Percentiles rank a stretch among this genome's conserved stretches.
phyloP scores from a whole-genome alignment of 2,329 filamentous ascomycete species.

The Xylariomycetidae sp. region DNA sequence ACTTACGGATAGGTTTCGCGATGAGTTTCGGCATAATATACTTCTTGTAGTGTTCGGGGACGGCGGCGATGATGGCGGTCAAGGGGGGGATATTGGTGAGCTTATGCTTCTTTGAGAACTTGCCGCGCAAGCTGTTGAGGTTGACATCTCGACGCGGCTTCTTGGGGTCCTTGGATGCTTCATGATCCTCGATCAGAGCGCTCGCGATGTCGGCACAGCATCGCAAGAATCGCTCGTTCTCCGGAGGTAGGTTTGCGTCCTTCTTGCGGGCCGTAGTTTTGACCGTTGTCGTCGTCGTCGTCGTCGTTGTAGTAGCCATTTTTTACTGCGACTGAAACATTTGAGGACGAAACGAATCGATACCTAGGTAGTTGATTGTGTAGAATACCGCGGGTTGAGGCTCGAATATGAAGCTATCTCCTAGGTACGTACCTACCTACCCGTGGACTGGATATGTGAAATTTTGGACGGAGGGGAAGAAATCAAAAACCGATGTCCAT shows the following conservation, averaged over 20 bases:
- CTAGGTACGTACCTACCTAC: too few species aligned
- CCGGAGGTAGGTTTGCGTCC: conserved; percentile 71
- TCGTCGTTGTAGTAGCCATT: conserved; percentile 17
- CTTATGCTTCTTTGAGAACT: conserved; percentile 88
- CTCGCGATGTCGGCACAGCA: conserved; percentile 96
- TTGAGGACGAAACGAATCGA: too few species aligned
- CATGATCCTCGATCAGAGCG: conserved; percentile 89
- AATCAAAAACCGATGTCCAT: too few species aligned
- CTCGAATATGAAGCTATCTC: too few species aligned
- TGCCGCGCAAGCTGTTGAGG: conserved; percentile 80
- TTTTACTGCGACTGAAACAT: too few species aligned
- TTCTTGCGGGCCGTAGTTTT: conserved; percentile 66
- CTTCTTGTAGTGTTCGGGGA: conserved; percentile 99
- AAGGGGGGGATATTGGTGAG: conserved; percentile 83
- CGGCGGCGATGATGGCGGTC: conserved; percentile 94
- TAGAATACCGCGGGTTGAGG: too few species aligned
- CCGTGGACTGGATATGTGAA: too few species aligned
- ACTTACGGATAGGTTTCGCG: conserved; percentile 79
- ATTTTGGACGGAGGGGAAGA: too few species aligned
- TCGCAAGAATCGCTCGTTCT: conserved; percentile 90
- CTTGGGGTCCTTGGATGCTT: conserved; percentile 69
- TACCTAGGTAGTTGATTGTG: too few species aligned
- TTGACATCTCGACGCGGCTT: conserved; percentile 83
- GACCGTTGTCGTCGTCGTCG: conserved; percentile 60
- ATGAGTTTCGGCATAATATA: conserved; percentile 95